A percentile compares a stretch with the other conserved stretches of the same genome.
Conservation (phyloP, 805 yeast species). For the Candida arabinofermentans region DNA sequence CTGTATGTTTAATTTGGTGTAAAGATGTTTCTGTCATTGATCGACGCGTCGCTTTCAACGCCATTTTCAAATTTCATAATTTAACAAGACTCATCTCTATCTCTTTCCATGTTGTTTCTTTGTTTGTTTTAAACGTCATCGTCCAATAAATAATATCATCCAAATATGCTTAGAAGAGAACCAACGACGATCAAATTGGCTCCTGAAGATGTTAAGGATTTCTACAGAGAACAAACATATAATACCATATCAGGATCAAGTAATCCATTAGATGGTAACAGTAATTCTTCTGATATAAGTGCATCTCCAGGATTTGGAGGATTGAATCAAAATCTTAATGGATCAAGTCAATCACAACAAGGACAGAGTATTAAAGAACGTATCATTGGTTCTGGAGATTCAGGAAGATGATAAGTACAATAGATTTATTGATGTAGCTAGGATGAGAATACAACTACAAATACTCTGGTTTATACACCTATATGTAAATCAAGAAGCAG, state of each 20-base stretch:
- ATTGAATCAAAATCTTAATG: conserved; percentile 13
- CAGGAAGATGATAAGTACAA: not conserved
- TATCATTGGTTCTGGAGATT: conserved; percentile 13
- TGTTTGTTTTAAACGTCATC: no score
- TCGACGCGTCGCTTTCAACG: no score
- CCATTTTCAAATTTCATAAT: no score
- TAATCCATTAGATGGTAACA: not conserved
- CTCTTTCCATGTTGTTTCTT: no score
- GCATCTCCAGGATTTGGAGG: conserved; percentile 2
- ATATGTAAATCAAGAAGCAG: no score
- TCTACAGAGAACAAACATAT: conserved; percentile 25
- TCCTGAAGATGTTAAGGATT: conserved; percentile 58
- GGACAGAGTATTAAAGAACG: conserved; percentile 15
- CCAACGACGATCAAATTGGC: conserved; percentile 65
- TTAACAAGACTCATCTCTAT: no score
- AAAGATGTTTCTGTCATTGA: no score
- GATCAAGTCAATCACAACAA: conserved; percentile 1
- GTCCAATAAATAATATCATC: no score
- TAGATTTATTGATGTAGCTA: no score
- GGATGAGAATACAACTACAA: no score
- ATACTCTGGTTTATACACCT: no score
- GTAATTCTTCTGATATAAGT: not conserved
- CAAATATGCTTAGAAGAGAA: conserved; percentile 60
- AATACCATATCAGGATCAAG: conserved; percentile 15
- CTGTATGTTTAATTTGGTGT: no score